phyloP scores from a whole-genome alignment of 768 basidiomycete genomes.

The Exsudoporus frostii region DNA sequence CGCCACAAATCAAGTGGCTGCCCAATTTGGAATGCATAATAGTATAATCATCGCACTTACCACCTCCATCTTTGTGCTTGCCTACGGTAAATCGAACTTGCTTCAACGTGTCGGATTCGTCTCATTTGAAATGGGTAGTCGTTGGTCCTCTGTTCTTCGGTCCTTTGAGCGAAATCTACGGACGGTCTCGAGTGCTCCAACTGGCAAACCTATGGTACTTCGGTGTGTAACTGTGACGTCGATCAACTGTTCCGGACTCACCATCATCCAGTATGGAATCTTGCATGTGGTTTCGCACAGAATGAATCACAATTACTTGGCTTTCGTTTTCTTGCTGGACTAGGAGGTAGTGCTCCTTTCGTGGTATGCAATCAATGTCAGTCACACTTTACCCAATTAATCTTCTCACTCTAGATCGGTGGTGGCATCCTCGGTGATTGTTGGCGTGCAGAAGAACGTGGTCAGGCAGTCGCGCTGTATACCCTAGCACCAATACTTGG shows the following conservation, averaged over 20 bases:
- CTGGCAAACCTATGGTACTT: constrained; percentile 64
- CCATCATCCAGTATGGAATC: constrained; percentile 50
- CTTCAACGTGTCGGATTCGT: background rate
- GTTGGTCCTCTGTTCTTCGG: constrained; percentile 44
- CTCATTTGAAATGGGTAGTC: constrained; percentile 2
- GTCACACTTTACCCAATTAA: background rate
- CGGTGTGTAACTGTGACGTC: constrained; percentile 34
- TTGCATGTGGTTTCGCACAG: constrained; percentile 61
- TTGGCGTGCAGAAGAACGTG: constrained; percentile 61
- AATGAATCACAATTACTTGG: constrained; percentile 56
- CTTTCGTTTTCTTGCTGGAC: constrained; percentile 65
- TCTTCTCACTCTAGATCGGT: constrained; percentile 41
- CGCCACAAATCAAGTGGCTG: constrained; percentile 48
- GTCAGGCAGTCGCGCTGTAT: constrained; percentile 60
- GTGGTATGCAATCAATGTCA: constrained; percentile 30
- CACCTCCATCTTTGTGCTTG: constrained; percentile 58
- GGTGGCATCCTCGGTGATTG: constrained; percentile 64
- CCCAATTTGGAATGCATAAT: constrained; percentile 53
- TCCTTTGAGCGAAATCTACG: constrained; percentile 70
- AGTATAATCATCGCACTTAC: constrained; percentile 50
- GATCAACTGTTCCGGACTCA: background rate
- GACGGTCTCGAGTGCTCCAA: constrained; percentile 61
- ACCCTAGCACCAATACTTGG: constrained; percentile 65
- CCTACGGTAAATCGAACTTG: constrained; percentile 45
- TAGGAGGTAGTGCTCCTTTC: constrained; percentile 72